Conservation (phyloP, 2,329 filamentous ascomycete species). For the Hirsutella rhossiliensis region DNA sequence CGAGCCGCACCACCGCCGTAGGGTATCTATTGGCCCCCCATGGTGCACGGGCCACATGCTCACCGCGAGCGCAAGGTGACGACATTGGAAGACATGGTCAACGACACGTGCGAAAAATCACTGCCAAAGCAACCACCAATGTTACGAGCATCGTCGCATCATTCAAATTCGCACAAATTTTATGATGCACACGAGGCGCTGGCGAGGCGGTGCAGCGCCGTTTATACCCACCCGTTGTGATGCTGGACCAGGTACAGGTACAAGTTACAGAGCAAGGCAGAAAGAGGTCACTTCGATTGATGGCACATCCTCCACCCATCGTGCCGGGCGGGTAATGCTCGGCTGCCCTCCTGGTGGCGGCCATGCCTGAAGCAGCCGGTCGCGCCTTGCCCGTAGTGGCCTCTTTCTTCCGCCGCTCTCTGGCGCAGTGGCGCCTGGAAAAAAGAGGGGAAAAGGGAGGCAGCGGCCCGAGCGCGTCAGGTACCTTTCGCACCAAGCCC, state of each 20-base stretch:
- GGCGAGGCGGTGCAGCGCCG: no score
- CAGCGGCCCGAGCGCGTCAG: constrained; percentile 15
- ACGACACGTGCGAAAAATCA: not conserved
- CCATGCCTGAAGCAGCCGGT: not conserved
- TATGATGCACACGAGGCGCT: no score
- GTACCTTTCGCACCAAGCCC: constrained; percentile 14
- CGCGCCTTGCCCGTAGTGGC: not conserved
- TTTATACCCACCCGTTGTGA: no score
- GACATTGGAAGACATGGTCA: not conserved
- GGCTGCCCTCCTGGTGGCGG: not conserved
- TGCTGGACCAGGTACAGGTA: no score
- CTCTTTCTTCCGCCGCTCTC: not conserved
- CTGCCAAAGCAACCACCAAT: not conserved
- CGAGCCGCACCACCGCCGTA: not conserved
- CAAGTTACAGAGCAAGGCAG: no score
- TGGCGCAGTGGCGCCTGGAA: constrained; percentile 3
- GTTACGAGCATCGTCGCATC: not conserved
- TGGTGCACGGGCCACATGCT: constrained; percentile 7
- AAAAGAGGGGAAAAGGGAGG: constrained; percentile 16
- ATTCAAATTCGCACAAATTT: no score
- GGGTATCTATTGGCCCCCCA: no score
- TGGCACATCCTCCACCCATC: not conserved
- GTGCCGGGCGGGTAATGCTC: not conserved
- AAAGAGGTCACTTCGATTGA: no score
- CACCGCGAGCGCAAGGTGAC: not conserved